A percentile compares a stretch with the other conserved stretches of the same genome.
Conservation (phyloP, 140 eudicot species). For the Bidens hawaiensis region DNA sequence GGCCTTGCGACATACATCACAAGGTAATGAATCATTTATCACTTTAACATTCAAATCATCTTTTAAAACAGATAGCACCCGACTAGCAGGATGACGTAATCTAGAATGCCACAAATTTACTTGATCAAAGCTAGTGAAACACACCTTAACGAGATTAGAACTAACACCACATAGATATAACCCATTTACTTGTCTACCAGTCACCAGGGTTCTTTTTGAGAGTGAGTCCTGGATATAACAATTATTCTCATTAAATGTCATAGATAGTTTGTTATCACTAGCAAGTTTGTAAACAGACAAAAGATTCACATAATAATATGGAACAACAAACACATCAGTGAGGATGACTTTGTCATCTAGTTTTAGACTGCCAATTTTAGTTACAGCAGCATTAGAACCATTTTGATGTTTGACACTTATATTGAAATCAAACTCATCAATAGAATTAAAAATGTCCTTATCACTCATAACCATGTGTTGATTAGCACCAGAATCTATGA, state of each 20-base stretch:
- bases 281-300: not conserved
- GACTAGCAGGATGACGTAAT: too few species aligned
- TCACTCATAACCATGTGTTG: not conserved
- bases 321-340: not conserved
- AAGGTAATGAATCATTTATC: too few species aligned
- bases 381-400: not conserved
- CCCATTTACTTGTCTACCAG: not conserved
- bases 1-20: too few species aligned
- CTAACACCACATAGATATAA: not conserved
- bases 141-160: too few species aligned
- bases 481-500: not conserved
- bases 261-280: not conserved
- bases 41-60: too few species aligned
- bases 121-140: too few species aligned
- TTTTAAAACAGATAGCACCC: too few species aligned
- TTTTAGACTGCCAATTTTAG: not conserved
- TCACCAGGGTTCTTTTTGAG: too few species aligned
- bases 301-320: not conserved
- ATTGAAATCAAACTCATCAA: too few species aligned
- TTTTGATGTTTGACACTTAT: not conserved
- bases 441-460: too few species aligned
- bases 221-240: not conserved
- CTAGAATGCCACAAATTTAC: too few species aligned
- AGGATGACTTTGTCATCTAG: not conserved
- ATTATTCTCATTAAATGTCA: not conserved